Base-by-base conservation (phyloP, 345 rosid species). In the Brassica rapa region DNA sequence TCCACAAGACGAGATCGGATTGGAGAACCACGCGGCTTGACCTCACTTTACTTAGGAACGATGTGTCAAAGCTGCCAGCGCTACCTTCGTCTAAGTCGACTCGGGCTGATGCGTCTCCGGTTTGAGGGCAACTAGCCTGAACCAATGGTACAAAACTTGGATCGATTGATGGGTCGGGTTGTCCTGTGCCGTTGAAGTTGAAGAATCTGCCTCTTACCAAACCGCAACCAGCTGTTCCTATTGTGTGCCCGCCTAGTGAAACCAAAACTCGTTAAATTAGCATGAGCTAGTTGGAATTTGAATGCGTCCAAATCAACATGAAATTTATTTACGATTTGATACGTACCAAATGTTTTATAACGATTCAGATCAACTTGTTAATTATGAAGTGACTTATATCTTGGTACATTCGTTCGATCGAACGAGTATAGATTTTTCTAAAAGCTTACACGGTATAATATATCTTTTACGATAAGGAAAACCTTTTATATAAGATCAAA, bases 151-250 rank as follows among this genome's bases (percentile, higher is more conserved):
- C 64, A 25, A 81, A 76, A 3, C 57, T 75, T 8, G 77, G 77
- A 60, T 81, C 72, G 62, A 81, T 81, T 25, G 80, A 64, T 63
- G 83, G 80, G 76, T 81, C 86, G 1, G 79, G 75, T 68, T 66
- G 77, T 51, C 80, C 75, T 25, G 83, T 73, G 0, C 77, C 81
- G 24, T 73, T 78, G 71, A 83, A 86, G 60, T 83, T 81, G 57
- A 81, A 79, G 60, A 86, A 80, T 24, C 84, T 82, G 6, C 78
- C 79, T 4, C 75, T 62, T 16, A 81, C 78, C n/a, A 84, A 8
- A 69, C 66, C 80, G 64, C 89, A 84, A 19, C 84, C 83, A 66
- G 89, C 57, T 0, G 87, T 86, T 9, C 87, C 89, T 12, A 86
- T 61, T 7, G 89, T 84, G 82, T 86, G 89, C 60, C 84, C 87